Conservation (phyloP, 2,329 filamentous ascomycete species). For the Corinectria fuckeliana region DNA sequence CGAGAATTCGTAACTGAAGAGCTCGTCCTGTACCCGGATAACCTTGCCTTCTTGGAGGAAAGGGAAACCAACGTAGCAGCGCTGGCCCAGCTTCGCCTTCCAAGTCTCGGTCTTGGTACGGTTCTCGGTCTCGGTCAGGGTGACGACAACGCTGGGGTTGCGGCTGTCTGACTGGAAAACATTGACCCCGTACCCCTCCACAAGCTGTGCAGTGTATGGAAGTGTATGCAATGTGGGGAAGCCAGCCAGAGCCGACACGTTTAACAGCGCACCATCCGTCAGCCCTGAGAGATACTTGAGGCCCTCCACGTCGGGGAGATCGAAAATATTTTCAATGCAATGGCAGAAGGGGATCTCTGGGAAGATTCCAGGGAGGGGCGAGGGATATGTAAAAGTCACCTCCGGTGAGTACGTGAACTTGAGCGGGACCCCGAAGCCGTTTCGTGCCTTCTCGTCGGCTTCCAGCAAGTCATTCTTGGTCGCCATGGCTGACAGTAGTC, state of each 20-base stretch:
- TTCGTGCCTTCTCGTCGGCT: slow-evolving; percentile 79
- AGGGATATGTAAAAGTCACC: slow-evolving; percentile 82
- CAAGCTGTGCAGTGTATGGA: slow-evolving; percentile 78
- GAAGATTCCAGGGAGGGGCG: slow-evolving; percentile 87
- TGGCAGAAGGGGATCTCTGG: slow-evolving; percentile 86
- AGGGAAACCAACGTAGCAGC: slow-evolving; percentile 91
- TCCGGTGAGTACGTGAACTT: slow-evolving; percentile 89
- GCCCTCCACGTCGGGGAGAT: slow-evolving; percentile 90
- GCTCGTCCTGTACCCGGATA: slow-evolving; percentile 85
- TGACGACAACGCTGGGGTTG: slow-evolving; percentile 96
- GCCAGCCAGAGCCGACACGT: slow-evolving; percentile 82
- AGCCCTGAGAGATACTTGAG: slow-evolving; percentile 85
- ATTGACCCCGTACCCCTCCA: slow-evolving; percentile 80
- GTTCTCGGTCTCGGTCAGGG: slow-evolving; percentile 75
- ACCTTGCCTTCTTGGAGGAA: slow-evolving; percentile 96
- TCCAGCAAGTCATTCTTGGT: slow-evolving; percentile 81
- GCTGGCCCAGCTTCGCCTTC: slow-evolving; percentile 80
- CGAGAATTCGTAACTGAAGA: slow-evolving; percentile 84
- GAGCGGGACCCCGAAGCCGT: slow-evolving; percentile 88
- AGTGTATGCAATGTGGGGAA: slow-evolving; percentile 91
- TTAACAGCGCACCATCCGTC: slow-evolving; percentile 83
- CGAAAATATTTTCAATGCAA: slow-evolving; percentile 96
- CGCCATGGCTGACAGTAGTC: slow-evolving; percentile 84
- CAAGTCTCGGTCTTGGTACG: slow-evolving; percentile 75
- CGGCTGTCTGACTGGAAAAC: slow-evolving; percentile 96